Conservation (phyloP, 2,329 filamentous ascomycete species). For the Arthroderma uncinatum region DNA sequence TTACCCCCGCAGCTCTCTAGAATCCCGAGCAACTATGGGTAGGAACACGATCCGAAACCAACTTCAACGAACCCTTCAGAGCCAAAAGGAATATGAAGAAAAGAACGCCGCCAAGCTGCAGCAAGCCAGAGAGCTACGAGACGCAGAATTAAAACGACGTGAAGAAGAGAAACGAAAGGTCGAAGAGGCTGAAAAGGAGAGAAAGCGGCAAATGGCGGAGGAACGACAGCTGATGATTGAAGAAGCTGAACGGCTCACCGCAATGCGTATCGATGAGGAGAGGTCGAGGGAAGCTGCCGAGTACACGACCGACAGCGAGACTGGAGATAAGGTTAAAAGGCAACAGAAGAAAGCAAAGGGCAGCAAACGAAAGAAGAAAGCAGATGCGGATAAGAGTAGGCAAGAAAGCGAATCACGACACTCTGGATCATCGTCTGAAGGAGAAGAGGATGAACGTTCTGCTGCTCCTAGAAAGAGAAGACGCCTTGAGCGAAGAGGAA, state of each 20-base stretch:
- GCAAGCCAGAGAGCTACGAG: constrained; percentile 65
- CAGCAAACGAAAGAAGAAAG: constrained; percentile 53
- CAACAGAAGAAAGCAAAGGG: constrained; percentile 49
- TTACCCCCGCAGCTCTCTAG: constrained; percentile 80
- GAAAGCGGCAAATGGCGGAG: constrained; percentile 69
- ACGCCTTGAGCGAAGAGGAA: constrained; percentile 45
- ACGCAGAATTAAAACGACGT: constrained; percentile 65
- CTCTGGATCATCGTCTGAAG: constrained; percentile 15
- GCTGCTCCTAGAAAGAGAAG: constrained; percentile 47
- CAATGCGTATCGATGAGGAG: constrained; percentile 61
- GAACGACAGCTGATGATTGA: constrained; percentile 74
- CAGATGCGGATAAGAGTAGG: constrained; percentile 37
- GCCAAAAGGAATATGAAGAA: constrained; percentile 82
- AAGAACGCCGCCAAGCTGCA: constrained; percentile 82
- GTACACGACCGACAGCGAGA: constrained; percentile 69
- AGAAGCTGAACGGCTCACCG: constrained; percentile 60
- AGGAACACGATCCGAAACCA: constrained; percentile 90
- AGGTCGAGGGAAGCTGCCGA: constrained; percentile 59
- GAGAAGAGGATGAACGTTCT: constrained; percentile 17
- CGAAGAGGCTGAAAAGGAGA: constrained; percentile 59
- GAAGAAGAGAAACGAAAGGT: constrained; percentile 63
- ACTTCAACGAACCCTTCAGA: constrained; percentile 70
- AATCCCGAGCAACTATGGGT: constrained; percentile 95
- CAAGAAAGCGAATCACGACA: constrained; percentile 18
- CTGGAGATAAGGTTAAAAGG: constrained; percentile 66